Evolutionary conservation across 2,329 filamentous ascomycete species (phyloP).

Genomic region (Curvularia verruculosa): DNA sequence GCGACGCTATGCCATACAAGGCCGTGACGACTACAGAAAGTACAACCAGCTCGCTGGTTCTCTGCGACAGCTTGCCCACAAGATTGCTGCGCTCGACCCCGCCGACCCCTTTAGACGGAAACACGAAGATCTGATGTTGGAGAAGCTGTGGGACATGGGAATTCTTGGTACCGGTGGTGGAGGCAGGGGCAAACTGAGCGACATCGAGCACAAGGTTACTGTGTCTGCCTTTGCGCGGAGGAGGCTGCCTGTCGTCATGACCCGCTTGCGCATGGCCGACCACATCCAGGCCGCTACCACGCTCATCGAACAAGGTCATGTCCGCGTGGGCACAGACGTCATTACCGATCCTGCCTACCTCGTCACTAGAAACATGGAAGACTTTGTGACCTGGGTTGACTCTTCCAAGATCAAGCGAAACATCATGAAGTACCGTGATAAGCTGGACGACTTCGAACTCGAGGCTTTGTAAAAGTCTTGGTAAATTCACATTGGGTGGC

Average conservation of each 20-base stretch:
- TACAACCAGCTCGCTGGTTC: constrained; percentile 61
- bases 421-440: constrained; percentile 92
- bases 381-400: constrained; percentile 95
- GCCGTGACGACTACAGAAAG: constrained; percentile 74
- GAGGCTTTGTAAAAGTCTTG: constrained; percentile 32
- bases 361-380: constrained; percentile 87
- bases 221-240: constrained; percentile 87
- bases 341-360: constrained; percentile 89
- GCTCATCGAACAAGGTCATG: constrained; percentile 93
- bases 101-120: constrained; percentile 79
- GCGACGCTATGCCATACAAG: constrained; percentile 88
- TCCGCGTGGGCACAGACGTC: constrained; percentile 87
- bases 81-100: constrained; percentile 79
- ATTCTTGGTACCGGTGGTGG: constrained; percentile 73
- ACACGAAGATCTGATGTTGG: constrained; percentile 83
- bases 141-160: constrained; percentile 93
- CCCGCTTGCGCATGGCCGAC: constrained; percentile 87
- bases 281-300: constrained; percentile 79
- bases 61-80: constrained; percentile 88
- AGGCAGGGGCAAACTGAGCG: constrained; percentile 65
- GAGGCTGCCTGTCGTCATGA: constrained; percentile 88
- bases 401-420: constrained; percentile 97
- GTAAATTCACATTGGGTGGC: constrained; percentile 22
- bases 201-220: constrained; percentile 84
- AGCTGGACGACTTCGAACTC: constrained; percentile 94